Percentiles rank a stretch among this genome's conserved stretches.
phyloP scores from a whole-genome alignment of 352 stramenopile genomes.

The Lagenidium giganteum region DNA sequence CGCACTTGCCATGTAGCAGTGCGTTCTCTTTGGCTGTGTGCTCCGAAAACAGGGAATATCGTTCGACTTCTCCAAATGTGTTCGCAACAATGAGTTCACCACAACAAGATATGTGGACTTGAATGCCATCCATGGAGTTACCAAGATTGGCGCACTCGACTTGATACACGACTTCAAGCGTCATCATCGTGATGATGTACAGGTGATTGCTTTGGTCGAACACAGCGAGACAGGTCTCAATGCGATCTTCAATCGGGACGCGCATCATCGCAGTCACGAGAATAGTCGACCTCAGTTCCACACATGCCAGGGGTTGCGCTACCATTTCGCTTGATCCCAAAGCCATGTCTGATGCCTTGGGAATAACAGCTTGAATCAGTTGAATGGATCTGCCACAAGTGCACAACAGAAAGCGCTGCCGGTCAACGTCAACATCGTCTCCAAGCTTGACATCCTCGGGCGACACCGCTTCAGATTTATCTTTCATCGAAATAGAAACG shows the following conservation, averaged over 20 bases:
- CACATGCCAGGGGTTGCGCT: constrained; percentile 39
- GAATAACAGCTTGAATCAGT: constrained; percentile 39
- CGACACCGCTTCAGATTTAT: too few species aligned
- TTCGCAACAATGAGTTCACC: constrained; percentile 60
- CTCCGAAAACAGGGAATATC: constrained; percentile 56
- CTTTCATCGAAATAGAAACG: constrained; percentile 35
- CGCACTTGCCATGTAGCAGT: constrained; percentile 43
- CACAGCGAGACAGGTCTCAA: constrained; percentile 62
- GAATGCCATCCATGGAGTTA: constrained; percentile 33
- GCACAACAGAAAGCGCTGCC: constrained; percentile 47
- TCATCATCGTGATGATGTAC: constrained; percentile 60
- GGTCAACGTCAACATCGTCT: constrained; percentile 11
- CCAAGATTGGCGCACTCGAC: constrained; percentile 26
- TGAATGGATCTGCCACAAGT: constrained; percentile 53
- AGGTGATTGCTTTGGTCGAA: constrained; percentile 63
- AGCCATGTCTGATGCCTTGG: constrained; percentile 55
- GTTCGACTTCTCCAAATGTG: constrained; percentile 58
- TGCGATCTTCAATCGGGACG: constrained; percentile 38
- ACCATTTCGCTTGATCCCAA: constrained; percentile 36
- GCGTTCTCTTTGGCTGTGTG: constrained; percentile 44
- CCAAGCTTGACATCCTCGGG: constrained; percentile 22
- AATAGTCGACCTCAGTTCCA: constrained; percentile 38
- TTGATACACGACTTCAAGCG: constrained; percentile 47
- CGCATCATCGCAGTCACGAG: constrained; percentile 46
- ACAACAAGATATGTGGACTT: constrained; percentile 35